Percentiles rank a stretch among this genome's conserved stretches.
Conservation (phyloP, 768 basidiomycete genomes). For the Tulasnella sp. region DNA sequence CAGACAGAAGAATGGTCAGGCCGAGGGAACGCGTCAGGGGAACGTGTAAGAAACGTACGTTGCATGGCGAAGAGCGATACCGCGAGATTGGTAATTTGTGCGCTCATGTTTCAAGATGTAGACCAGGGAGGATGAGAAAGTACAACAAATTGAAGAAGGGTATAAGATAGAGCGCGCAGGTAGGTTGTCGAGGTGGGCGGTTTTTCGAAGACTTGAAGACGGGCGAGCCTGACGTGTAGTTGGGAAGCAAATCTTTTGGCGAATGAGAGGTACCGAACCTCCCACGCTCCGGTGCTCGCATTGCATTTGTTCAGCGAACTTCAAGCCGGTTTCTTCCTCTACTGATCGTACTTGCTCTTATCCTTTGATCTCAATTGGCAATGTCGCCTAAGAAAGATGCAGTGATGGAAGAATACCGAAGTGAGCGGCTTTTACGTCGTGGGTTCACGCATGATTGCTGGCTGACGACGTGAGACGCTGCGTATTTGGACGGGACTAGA, state of each 20-base stretch:
- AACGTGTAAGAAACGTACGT: constrained; percentile 31
- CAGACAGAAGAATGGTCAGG: not conserved
- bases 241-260: no score
- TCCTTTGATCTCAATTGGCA: no score
- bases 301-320: no score
- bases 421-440: not conserved
- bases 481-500: constrained; percentile 11
- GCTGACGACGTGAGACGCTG: no score
- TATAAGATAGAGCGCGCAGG: not conserved
- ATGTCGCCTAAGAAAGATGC: not conserved
- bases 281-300: no score
- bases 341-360: no score
- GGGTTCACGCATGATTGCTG: not conserved
- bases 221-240: no score
- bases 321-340: no score
- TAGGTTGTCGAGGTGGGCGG: not conserved
- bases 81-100: constrained; percentile 67
- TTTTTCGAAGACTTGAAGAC: not conserved
- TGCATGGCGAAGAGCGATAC: constrained; percentile 94
- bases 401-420: not conserved
- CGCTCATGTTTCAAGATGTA: constrained; percentile 49
- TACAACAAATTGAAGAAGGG: not conserved
- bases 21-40: not conserved
- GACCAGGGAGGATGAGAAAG: no score
- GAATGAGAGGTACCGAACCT: no score